Evolutionary conservation across 225 moss, liverwort and hornwort species (phyloP).

Genomic region (Pseudisothecium myosuroides): DNA sequence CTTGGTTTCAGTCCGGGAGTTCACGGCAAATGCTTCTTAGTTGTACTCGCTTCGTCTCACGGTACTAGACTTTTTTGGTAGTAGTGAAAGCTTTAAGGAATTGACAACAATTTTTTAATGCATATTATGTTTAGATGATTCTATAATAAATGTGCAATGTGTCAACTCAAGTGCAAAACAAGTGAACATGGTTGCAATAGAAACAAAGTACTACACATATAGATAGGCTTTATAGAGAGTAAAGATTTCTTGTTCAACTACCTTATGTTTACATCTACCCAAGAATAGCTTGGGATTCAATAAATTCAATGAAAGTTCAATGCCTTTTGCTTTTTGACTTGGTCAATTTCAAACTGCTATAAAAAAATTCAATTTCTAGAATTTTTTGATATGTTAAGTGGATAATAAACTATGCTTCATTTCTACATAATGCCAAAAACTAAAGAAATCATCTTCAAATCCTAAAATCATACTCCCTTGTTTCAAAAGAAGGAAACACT

Average conservation of each 20-base stretch:
- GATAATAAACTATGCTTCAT: background rate
- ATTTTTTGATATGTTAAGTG: fast-evolving
- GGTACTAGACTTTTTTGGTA: background rate
- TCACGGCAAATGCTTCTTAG: background rate
- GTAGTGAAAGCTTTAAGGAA: background rate
- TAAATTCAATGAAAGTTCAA: background rate
- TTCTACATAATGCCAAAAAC: background rate
- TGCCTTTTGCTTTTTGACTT: background rate
- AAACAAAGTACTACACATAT: background rate
- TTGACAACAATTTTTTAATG: background rate
- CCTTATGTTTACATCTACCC: background rate
- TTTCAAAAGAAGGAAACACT: no score
- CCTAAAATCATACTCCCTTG: background rate
- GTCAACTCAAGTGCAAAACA: no score
- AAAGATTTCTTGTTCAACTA: background rate
- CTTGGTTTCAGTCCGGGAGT: no score
- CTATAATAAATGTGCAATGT: no score
- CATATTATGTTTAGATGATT: background rate
- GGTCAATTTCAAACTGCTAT: background rate
- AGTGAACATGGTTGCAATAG: background rate
- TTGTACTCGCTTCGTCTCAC: background rate
- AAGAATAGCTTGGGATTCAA: background rate
- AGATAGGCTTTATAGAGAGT: background rate
- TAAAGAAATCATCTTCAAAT: background rate
- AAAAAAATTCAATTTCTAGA: background rate